Conservation (phyloP, 2,329 filamentous ascomycete genomes). For the Xylaria sp. region DNA sequence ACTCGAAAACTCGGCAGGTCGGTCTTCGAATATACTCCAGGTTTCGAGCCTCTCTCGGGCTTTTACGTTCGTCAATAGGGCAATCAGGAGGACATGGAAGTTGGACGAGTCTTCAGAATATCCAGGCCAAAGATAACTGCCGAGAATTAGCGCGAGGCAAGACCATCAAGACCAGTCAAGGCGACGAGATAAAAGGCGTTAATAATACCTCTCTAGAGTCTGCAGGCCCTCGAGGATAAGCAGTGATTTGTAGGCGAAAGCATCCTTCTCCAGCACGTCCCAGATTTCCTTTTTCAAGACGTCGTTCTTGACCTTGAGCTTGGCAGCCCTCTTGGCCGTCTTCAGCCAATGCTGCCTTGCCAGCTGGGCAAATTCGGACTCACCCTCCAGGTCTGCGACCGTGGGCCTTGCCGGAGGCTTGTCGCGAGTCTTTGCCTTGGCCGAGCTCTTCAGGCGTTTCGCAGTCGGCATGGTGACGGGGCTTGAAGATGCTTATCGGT, state of each 20-base stretch:
- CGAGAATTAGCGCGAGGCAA: slow-evolving; percentile 14
- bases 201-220: slow-evolving; percentile 73
- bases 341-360: slow-evolving; percentile 89
- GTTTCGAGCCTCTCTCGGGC: slow-evolving; percentile 85
- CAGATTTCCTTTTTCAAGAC: slow-evolving; percentile 89
- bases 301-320: slow-evolving; percentile 81
- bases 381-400: slow-evolving; percentile 75
- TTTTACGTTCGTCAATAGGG: slow-evolving; percentile 88
- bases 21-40: slow-evolving; percentile 85
- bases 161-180: neutral
- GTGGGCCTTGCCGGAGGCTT: slow-evolving; percentile 66
- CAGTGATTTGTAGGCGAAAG: slow-evolving; percentile 81
- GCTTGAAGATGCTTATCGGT: slow-evolving; percentile 31
- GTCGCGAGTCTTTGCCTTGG: slow-evolving; percentile 56
- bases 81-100: slow-evolving; percentile 88
- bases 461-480: slow-evolving; percentile 64
- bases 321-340: slow-evolving; percentile 67
- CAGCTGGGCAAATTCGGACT: slow-evolving; percentile 77
- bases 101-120: slow-evolving; percentile 91
- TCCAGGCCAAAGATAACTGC: slow-evolving; percentile 89
- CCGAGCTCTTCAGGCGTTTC: slow-evolving; percentile 67
- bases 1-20: slow-evolving; percentile 83
- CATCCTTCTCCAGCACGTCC: slow-evolving; percentile 84
- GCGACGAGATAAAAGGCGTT: neutral
- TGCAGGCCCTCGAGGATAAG: slow-evolving; percentile 90